Percentiles rank a stretch among this genome's conserved stretches.
Conservation (phyloP, 2,329 filamentous ascomycete genomes). For the Aplosporella prunicola region DNA sequence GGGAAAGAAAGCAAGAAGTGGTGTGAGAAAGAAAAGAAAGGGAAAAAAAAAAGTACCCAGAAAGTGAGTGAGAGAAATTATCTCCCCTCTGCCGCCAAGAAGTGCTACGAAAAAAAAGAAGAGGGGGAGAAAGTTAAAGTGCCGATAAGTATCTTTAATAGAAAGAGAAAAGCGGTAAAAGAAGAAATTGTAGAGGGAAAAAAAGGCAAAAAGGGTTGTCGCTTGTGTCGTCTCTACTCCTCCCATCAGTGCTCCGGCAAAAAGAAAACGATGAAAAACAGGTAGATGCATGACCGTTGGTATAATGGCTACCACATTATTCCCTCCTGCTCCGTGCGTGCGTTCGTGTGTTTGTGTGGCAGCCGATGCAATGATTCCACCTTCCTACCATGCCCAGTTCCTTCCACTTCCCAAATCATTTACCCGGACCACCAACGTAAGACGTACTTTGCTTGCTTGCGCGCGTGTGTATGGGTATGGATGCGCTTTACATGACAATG, state of each 20-base stretch:
- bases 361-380: conserved; percentile 10
- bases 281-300: conserved; percentile 9
- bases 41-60: background rate
- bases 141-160: conserved; percentile 2
- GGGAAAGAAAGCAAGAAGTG: conserved; percentile 6
- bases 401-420: conserved; percentile 7
- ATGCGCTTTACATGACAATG: conserved; percentile 63
- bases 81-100: background rate
- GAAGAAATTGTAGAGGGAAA: too few relatives aligned
- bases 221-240: conserved; percentile 9
- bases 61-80: background rate
- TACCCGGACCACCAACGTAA: too few relatives aligned
- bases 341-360: too few relatives aligned
- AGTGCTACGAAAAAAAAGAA: too few relatives aligned
- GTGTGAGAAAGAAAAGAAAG: background rate
- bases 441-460: too few relatives aligned
- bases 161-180: too few relatives aligned
- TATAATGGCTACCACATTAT: conserved; percentile 10
- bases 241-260: conserved; percentile 7
- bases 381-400: too few relatives aligned
- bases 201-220: conserved; percentile 1
- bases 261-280: conserved; percentile 8
- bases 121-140: conserved; percentile 7
- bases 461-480: background rate
- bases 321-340: conserved; percentile 8